Evolutionary conservation across 352 stramenopile species (phyloP).

Genomic region (Phytophthora europaea): DNA sequence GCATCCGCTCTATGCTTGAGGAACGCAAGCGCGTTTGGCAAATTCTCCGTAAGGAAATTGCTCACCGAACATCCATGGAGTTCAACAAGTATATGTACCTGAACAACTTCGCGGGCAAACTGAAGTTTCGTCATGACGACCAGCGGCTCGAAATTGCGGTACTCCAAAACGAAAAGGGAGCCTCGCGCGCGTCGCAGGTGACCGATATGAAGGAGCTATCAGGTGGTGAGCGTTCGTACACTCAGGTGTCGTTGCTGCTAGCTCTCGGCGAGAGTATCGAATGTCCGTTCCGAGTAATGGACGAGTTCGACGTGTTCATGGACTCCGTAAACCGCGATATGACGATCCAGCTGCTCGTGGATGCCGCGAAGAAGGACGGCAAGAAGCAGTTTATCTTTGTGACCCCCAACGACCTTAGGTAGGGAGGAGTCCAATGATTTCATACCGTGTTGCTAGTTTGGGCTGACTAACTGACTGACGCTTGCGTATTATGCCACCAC

Average conservation of each 20-base stretch:
- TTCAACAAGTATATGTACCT: constrained; percentile 90
- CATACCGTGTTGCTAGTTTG: constrained; percentile 4
- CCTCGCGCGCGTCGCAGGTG: constrained; percentile 85
- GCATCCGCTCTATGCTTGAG: constrained; percentile 80
- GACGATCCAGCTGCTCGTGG: constrained; percentile 95
- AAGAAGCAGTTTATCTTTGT: constrained; percentile 93
- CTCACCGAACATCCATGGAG: constrained; percentile 76
- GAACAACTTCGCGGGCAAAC: constrained; percentile 88
- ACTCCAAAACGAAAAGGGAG: constrained; percentile 80
- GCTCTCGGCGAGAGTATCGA: constrained; percentile 93
- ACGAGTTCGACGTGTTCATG: constrained; percentile 99
- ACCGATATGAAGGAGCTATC: constrained; percentile 97
- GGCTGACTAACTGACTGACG: not conserved
- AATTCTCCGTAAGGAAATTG: constrained; percentile 82
- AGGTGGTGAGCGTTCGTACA: constrained; percentile 97
- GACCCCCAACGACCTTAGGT: constrained; percentile 90
- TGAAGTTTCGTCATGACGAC: constrained; percentile 84
- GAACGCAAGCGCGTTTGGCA: constrained; percentile 82
- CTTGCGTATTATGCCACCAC: not conserved
- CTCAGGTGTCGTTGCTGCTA: constrained; percentile 97
- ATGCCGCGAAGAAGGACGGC: constrained; percentile 77
- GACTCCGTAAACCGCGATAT: constrained; percentile 97
- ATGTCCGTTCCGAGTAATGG: constrained; percentile 97
- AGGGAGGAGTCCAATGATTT: constrained; percentile 25
- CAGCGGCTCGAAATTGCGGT: constrained; percentile 84